These are phyloP conservation scores for Stylonectria norvegica DNA, from an alignment of 2,329 filamentous ascomycete species.

Conservation along the genomic window DNA sequence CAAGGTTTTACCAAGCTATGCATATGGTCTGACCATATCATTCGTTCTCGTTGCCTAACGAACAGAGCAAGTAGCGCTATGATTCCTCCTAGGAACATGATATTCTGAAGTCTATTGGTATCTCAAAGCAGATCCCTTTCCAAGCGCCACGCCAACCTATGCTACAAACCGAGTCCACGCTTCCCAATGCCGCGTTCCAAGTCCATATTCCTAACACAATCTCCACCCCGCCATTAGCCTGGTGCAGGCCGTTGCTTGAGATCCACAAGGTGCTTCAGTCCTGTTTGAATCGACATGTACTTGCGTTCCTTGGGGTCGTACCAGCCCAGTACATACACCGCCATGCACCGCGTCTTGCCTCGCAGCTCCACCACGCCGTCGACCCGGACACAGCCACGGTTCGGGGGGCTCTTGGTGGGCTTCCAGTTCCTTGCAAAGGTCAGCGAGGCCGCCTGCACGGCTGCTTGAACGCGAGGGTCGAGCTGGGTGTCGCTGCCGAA, in stretches of 20 bases:
- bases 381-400: conserved; percentile 50
- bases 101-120: conserved; percentile 26
- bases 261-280: conserved; percentile 42
- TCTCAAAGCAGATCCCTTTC: conserved; percentile 24
- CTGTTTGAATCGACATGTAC: conserved; percentile 41
- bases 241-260: conserved; percentile 36
- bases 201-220: conserved; percentile 4
- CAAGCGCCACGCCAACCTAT: conserved; percentile 27
- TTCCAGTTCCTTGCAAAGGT: conserved; percentile 47
- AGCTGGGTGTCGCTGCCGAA: conserved; percentile 31
- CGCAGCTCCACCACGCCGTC: conserved; percentile 54
- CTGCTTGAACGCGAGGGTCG: conserved; percentile 33
- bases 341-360: conserved; percentile 43
- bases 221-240: conserved; percentile 23
- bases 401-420: conserved; percentile 40
- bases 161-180: conserved; percentile 4
- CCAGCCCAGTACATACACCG: conserved; percentile 50
- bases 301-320: conserved; percentile 54
- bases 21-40: too few relatives aligned
- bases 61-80: too few relatives aligned
- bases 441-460: conserved; percentile 31
- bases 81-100: conserved; percentile 3
- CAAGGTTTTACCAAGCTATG: too few relatives aligned
- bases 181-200: conserved; percentile 4
- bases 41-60: too few relatives aligned